Conservation (phyloP, 257 asterid species). For the Forsythia viridissima region DNA sequence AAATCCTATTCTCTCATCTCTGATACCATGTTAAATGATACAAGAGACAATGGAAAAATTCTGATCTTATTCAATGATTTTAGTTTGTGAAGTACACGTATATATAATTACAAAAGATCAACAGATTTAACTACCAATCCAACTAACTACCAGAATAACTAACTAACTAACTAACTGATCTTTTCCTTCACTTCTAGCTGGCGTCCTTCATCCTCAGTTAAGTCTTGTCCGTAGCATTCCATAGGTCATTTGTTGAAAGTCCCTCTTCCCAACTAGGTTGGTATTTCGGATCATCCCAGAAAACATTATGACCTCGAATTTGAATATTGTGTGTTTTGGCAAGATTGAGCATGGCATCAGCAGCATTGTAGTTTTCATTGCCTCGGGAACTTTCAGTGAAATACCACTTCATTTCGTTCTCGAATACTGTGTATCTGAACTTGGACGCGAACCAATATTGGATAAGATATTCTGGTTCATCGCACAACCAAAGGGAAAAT, state of each 20-base stretch:
- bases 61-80: too few species aligned
- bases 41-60: too few species aligned
- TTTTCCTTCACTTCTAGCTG: too few species aligned
- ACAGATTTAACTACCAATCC: too few species aligned
- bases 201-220: too few species aligned
- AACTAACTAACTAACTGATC: too few species aligned
- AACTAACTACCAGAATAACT: too few species aligned
- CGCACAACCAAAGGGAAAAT: constrained; percentile 55
- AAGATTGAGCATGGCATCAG: constrained; percentile 47
- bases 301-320: constrained; percentile 71
- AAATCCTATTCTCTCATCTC: too few species aligned
- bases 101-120: too few species aligned
- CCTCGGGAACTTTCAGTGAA: constrained; percentile 36
- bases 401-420: constrained; percentile 74
- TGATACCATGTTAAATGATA: too few species aligned
- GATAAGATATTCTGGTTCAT: constrained; percentile 48
- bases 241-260: constrained; percentile 35
- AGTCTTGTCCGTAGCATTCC: constrained; percentile 23
- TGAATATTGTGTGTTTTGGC: constrained; percentile 23
- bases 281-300: constrained; percentile 52
- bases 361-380: constrained; percentile 35
- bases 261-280: constrained; percentile 49
- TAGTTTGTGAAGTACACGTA: too few species aligned
- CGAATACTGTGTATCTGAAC: constrained; percentile 67
- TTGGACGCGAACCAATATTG: constrained; percentile 53